These are phyloP conservation scores for Salix purpurea DNA, from an alignment of 345 rosid species.

Conservation along the genomic window DNA sequence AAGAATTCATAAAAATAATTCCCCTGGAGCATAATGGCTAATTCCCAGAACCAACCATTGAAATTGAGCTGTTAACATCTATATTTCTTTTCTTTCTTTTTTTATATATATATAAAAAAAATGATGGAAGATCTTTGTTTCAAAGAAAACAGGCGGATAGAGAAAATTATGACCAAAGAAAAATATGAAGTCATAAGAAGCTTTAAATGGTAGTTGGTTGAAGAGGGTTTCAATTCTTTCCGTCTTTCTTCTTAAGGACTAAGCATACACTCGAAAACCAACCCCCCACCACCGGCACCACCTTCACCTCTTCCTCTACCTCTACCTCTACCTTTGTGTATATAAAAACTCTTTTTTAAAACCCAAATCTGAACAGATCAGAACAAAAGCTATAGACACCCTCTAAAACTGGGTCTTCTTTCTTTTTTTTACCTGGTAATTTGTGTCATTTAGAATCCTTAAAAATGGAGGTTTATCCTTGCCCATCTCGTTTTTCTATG, in stretches of 20 bases:
- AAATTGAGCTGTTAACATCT: background rate
- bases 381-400: background rate
- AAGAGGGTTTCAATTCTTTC: slow-evolving; percentile 21
- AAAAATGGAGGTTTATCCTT: slow-evolving; percentile 58
- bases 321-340: slow-evolving; percentile 11
- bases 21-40: too few relatives aligned
- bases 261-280: slow-evolving; percentile 26
- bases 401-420: background rate
- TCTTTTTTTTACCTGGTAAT: background rate
- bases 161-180: slow-evolving; percentile 14
- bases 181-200: slow-evolving; percentile 11
- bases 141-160: slow-evolving; percentile 16
- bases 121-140: slow-evolving; percentile 1
- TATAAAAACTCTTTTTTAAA: background rate
- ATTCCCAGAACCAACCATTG: too few relatives aligned
- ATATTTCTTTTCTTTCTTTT: too few relatives aligned
- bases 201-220: slow-evolving; percentile 59
- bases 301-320: background rate
- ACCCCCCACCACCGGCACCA: background rate
- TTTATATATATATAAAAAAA: background rate
- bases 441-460: background rate
- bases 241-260: slow-evolving; percentile 41
- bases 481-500: slow-evolving; percentile 47
- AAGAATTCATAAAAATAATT: too few relatives aligned
- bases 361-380: slow-evolving; percentile 25